These are phyloP conservation scores for Teunomyces lycoperdinae DNA, from an alignment of 805 yeast species.

Conservation along the genomic window DNA sequence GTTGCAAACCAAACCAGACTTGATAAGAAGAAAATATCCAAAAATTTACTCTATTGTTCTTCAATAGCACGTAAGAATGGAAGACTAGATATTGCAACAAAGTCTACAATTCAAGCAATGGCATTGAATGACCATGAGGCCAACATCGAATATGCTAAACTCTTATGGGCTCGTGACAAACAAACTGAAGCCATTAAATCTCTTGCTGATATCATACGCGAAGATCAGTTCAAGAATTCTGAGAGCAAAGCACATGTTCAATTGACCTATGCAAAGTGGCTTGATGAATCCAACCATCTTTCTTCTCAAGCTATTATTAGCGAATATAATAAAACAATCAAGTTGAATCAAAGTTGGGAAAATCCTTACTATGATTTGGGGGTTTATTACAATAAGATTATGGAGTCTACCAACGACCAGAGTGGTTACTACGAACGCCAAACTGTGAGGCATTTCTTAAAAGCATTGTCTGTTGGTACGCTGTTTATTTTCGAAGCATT, in stretches of 20 bases:
- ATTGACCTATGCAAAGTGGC: constrained; percentile 82
- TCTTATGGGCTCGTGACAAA: constrained; percentile 88
- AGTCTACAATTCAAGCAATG: constrained; percentile 62
- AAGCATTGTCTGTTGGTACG: constrained; percentile 60
- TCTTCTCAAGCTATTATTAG: constrained; percentile 68
- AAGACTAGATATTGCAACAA: constrained; percentile 69
- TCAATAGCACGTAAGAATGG: constrained; percentile 63
- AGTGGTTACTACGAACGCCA: constrained; percentile 54
- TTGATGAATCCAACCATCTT: constrained; percentile 80
- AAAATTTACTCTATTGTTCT: constrained; percentile 59
- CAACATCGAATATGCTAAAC: constrained; percentile 73
- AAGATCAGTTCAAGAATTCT: constrained; percentile 14
- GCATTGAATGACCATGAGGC: constrained; percentile 42
- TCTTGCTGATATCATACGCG: constrained; percentile 42
- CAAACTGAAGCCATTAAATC: constrained; percentile 77
- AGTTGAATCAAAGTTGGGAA: constrained; percentile 60
- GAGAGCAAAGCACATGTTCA: constrained; percentile 46
- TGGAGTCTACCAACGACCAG: constrained; percentile 58
- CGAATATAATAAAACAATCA: constrained; percentile 62
- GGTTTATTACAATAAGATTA: constrained; percentile 69
- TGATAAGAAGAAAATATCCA: constrained; percentile 37
- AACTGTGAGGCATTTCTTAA: constrained; percentile 54
- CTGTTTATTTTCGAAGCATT: constrained; percentile 75
- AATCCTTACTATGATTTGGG: constrained; percentile 81
- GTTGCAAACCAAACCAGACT: constrained; percentile 33